Evolutionary conservation across 805 yeast genomes (phyloP), one percentile per base, ranked within the genome.

Genomic region (Cyberlindnera xishuangbannaensis): DNA sequence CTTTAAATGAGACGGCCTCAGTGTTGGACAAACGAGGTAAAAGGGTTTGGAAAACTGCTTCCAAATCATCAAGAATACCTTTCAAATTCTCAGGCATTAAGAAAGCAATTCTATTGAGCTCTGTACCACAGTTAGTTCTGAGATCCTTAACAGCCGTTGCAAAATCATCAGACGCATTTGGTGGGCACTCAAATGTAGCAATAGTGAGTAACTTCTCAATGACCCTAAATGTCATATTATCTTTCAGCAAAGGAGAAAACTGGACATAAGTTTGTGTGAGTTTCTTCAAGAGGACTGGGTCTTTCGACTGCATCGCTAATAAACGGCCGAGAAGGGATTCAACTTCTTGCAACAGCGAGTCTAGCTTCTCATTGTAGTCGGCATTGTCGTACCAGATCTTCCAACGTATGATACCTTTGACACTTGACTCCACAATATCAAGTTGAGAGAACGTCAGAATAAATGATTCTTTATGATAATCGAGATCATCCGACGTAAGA

Each of bases 351-450:
- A 76, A 61, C 34, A 75, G 64, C 15, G 55, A 65, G 31, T 77
- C 78, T 11, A 75, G 64, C 24, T 63, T 61, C 23, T 72, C 78
- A 32, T 73, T 67, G 38, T 63, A 67, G 29, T 61, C 65, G 5
- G 65, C 69, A 6, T 76, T 75, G 22, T 59, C 69, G 48, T 85
- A 87, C 96, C 97, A 90, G 13, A 86, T 77, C 48, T 85, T 76
- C 98, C 99, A 94, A 52, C 99, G 73, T 10, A 92, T 78, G 16
- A 94, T 80, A 23, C 97, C 98, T 39, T 95, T 73, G 21, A 92
- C 74, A 45, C 94, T 81, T 22, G 95, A 81, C 57, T 90, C 97
- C 18, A 87, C 84, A 17, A 87, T 76, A 51, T 78, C 79, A 40
- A 92, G 77, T 53, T 87, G 96, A 0, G 95, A 74, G 33, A 79